Base-by-base conservation (phyloP, 2,329 filamentous ascomycete species). In the Metarhizium guizhouense region DNA sequence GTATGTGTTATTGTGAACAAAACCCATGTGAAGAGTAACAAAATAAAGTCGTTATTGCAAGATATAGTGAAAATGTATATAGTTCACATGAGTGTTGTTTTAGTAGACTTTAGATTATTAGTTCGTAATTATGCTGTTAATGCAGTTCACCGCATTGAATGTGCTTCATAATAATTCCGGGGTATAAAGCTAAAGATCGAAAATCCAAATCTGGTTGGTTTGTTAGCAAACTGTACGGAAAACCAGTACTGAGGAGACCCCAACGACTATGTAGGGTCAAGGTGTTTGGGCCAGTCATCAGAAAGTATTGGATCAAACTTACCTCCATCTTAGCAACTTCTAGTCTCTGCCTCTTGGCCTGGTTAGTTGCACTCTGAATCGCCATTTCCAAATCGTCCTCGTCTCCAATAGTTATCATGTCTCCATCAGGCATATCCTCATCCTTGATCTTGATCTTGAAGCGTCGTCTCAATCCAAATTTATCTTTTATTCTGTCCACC, bases 291-390 rank as follows among this genome's bases (percentile, higher is more conserved):
- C 11, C 4, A n/a, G 13, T 32, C 45, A 7, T 14, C 11, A 7
- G 4, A 25, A 30, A 34, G 10, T n/a, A 57, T 58, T 43, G 50
- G 4, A 29, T 45, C 16, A 25, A 53, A 20, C 88, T 81, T 71
- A 96, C 90, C 83, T 97, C 94, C 84, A 96, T 85, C 80, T 96
- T 96, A 53, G 89, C 91, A 76, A 91, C 87, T 60, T 95, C 92
- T 59, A 80, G 78, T 64, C 85, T 82, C 67, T 93, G 87, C 70
- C 82, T 88, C 72, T 78, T 83, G 51, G 88, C 91, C 57, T 76
- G 74, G 52, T 81, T 80, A 70, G 84, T 88, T 6, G 86, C 85
- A 50, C 77, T 81, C 69, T 82, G 80, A 54, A 97, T 79, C 32
- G 90, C 85, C 84, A 96, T 88, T 52, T 97, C 92, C 59, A 96